These are phyloP conservation scores for Agarophyton chilense DNA, from an alignment of 23 red algal species.

Conservation along the genomic window DNA sequence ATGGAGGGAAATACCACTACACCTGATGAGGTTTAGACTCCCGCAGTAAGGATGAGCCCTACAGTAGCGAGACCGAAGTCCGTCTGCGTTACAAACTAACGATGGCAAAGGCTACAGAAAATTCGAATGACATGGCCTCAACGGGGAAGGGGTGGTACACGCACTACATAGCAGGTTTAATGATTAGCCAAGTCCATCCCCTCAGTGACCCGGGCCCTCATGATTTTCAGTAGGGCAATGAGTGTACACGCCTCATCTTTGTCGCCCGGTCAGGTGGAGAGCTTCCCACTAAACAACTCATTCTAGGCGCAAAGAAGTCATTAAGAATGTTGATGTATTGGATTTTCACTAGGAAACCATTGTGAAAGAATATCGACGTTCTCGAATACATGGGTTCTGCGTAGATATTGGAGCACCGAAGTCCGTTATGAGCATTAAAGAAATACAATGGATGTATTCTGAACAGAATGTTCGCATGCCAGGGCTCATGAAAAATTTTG, in stretches of 20 bases:
- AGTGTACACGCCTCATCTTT: neutral
- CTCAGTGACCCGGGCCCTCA: neutral
- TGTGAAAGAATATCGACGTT: neutral
- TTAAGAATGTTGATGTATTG: neutral
- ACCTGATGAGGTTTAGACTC: neutral
- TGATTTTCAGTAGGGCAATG: constrained; percentile 5
- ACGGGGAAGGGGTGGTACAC: constrained; percentile 6
- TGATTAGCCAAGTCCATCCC: neutral
- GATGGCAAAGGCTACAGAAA: neutral
- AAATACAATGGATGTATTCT: neutral
- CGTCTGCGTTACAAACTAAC: neutral
- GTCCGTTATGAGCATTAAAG: neutral
- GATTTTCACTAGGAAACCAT: too few relatives aligned
- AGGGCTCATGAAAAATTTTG: neutral
- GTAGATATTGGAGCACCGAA: constrained; percentile 10
- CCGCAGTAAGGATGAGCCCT: neutral
- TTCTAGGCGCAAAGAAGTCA: neutral
- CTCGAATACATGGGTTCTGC: neutral
- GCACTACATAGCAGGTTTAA: neutral
- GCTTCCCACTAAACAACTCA: neutral
- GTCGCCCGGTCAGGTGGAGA: neutral
- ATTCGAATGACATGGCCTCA: neutral
- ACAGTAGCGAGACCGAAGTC: neutral
- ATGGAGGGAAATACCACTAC: neutral
- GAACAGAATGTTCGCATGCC: neutral